Conservation (phyloP, 164 flowering plant species). For the Magnolia changhungtana region DNA sequence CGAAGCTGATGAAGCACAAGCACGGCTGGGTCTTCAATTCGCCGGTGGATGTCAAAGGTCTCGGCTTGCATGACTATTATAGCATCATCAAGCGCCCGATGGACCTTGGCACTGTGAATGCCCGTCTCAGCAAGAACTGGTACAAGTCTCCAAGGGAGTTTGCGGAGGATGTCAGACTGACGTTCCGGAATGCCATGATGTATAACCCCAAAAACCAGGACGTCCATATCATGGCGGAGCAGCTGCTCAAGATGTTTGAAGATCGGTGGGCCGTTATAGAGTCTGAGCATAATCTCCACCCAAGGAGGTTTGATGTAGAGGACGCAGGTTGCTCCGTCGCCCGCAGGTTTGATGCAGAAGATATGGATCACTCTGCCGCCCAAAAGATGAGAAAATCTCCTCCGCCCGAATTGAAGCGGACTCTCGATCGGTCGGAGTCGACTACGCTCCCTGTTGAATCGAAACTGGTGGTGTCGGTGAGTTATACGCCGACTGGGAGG, state of each 20-base stretch:
- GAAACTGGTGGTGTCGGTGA: slow-evolving; percentile 18
- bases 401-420: slow-evolving; percentile 27
- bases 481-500: slow-evolving; percentile 26
- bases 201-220: slow-evolving; percentile 85
- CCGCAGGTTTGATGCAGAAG: not conserved
- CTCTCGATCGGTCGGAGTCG: slow-evolving; percentile 45
- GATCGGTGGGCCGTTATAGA: slow-evolving; percentile 52
- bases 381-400: slow-evolving; percentile 32
- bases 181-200: slow-evolving; percentile 77
- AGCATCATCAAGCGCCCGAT: slow-evolving; percentile 69
- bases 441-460: slow-evolving; percentile 27
- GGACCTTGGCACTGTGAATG: slow-evolving; percentile 85
- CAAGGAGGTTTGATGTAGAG: slow-evolving; percentile 8
- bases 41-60: slow-evolving; percentile 65
- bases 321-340: slow-evolving; percentile 28
- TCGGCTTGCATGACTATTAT: slow-evolving; percentile 68
- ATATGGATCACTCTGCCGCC: not conserved
- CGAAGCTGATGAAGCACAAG: slow-evolving; percentile 70
- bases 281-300: slow-evolving; percentile 28
- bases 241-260: slow-evolving; percentile 55
- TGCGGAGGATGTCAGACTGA: slow-evolving; percentile 83
- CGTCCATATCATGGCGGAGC: slow-evolving; percentile 71
- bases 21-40: slow-evolving; percentile 73
- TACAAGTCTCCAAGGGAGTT: slow-evolving; percentile 70
- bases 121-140: slow-evolving; percentile 47